These are phyloP conservation scores for Fusarium annulatum DNA, from an alignment of 2,329 filamentous ascomycete genomes.

Conservation along the genomic window DNA sequence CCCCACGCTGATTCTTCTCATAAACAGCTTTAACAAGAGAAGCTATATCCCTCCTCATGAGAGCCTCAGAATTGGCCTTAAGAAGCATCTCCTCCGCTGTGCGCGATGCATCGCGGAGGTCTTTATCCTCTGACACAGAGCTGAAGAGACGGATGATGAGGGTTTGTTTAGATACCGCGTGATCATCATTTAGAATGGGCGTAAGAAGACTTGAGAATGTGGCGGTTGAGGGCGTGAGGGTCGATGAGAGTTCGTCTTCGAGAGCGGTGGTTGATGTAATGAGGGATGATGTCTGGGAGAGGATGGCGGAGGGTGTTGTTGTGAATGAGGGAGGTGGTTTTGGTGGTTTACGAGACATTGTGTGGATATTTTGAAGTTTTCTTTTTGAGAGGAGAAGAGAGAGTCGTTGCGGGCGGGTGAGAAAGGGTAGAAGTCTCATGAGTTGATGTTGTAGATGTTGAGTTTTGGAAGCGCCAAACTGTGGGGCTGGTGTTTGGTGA, in stretches of 20 bases:
- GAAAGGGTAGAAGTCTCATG: not conserved
- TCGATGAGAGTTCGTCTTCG: constrained; percentile 34
- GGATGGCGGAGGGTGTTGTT: constrained; percentile 20
- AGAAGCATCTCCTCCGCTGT: constrained; percentile 39
- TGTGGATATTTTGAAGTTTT: fast-evolving
- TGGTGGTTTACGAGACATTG: constrained; percentile 34
- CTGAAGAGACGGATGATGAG: constrained; percentile 40
- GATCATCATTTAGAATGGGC: constrained; percentile 40
- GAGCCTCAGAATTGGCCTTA: constrained; percentile 23
- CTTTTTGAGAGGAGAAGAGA: fast-evolving
- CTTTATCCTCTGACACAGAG: constrained; percentile 39
- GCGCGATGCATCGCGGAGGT: constrained; percentile 45
- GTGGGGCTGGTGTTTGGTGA: constrained; percentile 23
- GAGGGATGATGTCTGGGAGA: constrained; percentile 50
- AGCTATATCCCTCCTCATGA: constrained; percentile 44
- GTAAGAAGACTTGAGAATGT: constrained; percentile 36
- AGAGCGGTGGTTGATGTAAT: constrained; percentile 31
- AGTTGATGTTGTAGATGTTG: constrained; percentile 14
- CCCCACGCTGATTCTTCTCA: constrained; percentile 21
- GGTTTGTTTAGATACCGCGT: constrained; percentile 23
- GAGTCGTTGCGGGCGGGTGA: not conserved
- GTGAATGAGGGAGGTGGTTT: constrained; percentile 40
- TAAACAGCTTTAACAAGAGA: constrained; percentile 39
- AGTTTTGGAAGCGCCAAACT: not conserved
- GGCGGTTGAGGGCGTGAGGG: constrained; percentile 33